Evolutionary conservation across 2,329 filamentous ascomycete species (phyloP).

Genomic region (Epichloe glyceriae): DNA sequence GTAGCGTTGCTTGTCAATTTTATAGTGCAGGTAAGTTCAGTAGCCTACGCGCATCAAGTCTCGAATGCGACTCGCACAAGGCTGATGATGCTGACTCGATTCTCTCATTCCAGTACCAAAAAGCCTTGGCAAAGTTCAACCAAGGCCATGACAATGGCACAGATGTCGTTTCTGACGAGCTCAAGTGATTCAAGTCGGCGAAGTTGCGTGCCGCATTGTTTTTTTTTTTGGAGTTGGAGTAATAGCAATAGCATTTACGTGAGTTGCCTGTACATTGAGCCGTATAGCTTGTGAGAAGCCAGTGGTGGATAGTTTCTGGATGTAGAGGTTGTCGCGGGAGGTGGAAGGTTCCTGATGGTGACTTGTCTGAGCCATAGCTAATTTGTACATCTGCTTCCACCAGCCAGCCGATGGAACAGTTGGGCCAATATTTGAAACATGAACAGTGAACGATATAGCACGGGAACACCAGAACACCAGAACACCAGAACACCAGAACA

Average conservation of each 20-base stretch:
- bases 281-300: neutral
- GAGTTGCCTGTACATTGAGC: neutral
- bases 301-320: neutral
- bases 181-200: conserved; percentile 12
- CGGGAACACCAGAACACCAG: no score
- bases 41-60: no score
- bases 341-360: no score
- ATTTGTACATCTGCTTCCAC: no score
- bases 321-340: neutral
- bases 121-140: conserved; percentile 18
- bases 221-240: neutral
- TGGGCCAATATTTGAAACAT: no score
- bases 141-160: conserved; percentile 6
- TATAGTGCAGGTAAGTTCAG: conserved; percentile 58
- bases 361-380: no score
- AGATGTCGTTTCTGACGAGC: conserved; percentile 15
- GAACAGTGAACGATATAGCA: no score
- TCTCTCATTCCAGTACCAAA: conserved; percentile 15
- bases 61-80: no score
- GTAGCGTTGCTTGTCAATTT: conserved; percentile 78
- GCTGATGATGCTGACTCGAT: neutral
- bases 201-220: neutral
- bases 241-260: neutral
- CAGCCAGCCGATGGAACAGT: no score
- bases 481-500: no score